Conservation (phyloP, 2,329 filamentous ascomycete species). For the Calonectria hongkongensis region DNA sequence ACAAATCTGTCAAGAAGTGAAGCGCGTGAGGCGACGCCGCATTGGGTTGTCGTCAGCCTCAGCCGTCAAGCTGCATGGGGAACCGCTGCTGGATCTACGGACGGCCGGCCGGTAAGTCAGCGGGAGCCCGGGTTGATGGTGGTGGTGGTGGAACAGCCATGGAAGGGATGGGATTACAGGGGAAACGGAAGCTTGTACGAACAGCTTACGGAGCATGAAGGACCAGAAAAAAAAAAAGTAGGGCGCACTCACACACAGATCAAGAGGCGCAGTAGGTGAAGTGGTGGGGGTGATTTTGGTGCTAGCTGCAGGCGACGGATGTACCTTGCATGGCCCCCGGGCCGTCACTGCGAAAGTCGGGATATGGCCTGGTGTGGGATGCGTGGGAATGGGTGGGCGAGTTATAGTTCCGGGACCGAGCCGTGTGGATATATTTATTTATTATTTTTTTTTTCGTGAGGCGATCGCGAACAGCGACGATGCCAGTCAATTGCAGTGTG, state of each 20-base stretch:
- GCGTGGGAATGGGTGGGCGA: conserved; percentile 11
- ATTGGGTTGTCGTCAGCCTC: conserved; percentile 23
- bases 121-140: no score
- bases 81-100: conserved; percentile 6
- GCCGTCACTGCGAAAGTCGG: conserved; percentile 23
- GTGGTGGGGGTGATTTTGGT: conserved; percentile 17
- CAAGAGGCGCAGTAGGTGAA: conserved; percentile 22
- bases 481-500: not conserved
- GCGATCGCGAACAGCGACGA: not conserved
- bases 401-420: conserved; percentile 2
- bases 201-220: not conserved
- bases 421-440: no score
- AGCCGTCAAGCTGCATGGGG: conserved; percentile 11
- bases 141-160: not conserved
- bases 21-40: conserved; percentile 1
- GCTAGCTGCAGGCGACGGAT: conserved; percentile 39
- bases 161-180: not conserved
- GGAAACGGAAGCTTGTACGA: not conserved
- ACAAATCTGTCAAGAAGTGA: not conserved
- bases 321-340: conserved; percentile 44
- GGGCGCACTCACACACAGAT: conserved; percentile 12
- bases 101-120: not conserved
- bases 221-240: not conserved
- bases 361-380: conserved; percentile 15
- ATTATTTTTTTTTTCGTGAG: not conserved